phyloP scores from a whole-genome alignment of 768 basidiomycete species.

The Suillus ampliporus region DNA sequence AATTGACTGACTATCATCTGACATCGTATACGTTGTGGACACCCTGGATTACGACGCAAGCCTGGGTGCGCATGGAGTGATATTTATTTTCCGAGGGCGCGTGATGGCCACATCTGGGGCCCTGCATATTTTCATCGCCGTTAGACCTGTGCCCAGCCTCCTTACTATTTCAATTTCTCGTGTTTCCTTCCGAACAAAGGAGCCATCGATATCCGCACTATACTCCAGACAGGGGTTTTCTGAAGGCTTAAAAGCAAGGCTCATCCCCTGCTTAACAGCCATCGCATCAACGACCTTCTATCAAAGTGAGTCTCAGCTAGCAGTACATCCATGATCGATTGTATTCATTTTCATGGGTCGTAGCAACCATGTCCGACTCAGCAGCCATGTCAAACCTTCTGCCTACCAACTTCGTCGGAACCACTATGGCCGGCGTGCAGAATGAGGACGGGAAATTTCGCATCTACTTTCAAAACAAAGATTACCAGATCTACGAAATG shows the following conservation, averaged over 20 bases:
- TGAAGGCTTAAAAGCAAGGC: no score
- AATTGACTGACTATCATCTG: not conserved
- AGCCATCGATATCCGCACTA: no score
- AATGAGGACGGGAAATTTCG: not conserved
- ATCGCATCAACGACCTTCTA: no score
- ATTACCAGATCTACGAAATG: slow-evolving; percentile 1
- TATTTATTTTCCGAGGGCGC: not conserved
- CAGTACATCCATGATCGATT: no score
- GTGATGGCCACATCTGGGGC: not conserved
- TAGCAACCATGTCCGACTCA: no score
- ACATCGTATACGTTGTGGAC: not conserved
- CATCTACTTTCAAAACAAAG: not conserved
- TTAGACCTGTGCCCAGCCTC: no score
- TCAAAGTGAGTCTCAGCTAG: no score
- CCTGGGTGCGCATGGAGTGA: not conserved
- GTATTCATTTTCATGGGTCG: no score
- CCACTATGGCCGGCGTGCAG: slow-evolving; percentile 5
- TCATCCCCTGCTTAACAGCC: no score
- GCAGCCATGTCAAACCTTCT: not conserved
- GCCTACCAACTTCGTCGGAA: slow-evolving; percentile 2
- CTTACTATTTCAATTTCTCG: not conserved
- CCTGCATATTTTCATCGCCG: not conserved
- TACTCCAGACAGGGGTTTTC: no score
- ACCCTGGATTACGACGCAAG: not conserved
- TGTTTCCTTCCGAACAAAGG: not conserved